Evolutionary conservation across 352 stramenopile genomes (phyloP).

Genomic region (Proteromonas lacertae): DNA sequence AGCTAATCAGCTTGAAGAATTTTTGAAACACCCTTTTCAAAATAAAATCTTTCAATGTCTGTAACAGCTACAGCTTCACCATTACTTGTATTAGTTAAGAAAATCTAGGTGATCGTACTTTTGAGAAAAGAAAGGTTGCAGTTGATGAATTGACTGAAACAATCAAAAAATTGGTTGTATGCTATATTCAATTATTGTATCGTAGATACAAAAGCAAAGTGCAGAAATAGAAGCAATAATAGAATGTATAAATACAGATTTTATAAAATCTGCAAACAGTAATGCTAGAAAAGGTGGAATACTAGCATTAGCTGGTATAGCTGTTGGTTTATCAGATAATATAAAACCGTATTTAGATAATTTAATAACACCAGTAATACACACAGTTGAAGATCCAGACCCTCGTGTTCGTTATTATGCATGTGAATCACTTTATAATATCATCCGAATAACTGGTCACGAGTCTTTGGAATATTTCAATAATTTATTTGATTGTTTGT

Average conservation of each 20-base stretch:
- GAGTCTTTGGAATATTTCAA: slow-evolving; percentile 91
- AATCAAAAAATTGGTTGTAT: slow-evolving; percentile 36
- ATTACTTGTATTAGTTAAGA: too few relatives aligned
- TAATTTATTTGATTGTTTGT: slow-evolving; percentile 89
- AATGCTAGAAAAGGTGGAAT: slow-evolving; percentile 94
- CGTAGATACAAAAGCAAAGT: neutral
- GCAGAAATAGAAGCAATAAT: slow-evolving; percentile 61
- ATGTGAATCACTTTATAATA: slow-evolving; percentile 98
- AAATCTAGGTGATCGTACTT: slow-evolving; percentile 77
- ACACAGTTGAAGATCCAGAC: slow-evolving; percentile 96
- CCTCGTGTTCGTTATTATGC: slow-evolving; percentile 87
- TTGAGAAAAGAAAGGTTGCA: slow-evolving; percentile 95
- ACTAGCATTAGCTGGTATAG: slow-evolving; percentile 79
- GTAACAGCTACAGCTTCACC: neutral
- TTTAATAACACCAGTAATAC: slow-evolving; percentile 76
- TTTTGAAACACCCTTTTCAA: too few relatives aligned
- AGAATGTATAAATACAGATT: slow-evolving; percentile 74
- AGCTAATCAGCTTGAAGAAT: too few relatives aligned
- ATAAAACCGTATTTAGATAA: slow-evolving; percentile 26
- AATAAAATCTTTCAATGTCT: too few relatives aligned
- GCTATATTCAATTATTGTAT: neutral
- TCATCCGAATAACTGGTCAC: slow-evolving; percentile 70
- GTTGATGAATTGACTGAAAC: slow-evolving; percentile 91
- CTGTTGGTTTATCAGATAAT: slow-evolving; percentile 64
- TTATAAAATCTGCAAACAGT: slow-evolving; percentile 81